Evolutionary conservation across 371 early-diverging fungal genomes (phyloP).

Genomic region (Chytridium lagenaria): DNA sequence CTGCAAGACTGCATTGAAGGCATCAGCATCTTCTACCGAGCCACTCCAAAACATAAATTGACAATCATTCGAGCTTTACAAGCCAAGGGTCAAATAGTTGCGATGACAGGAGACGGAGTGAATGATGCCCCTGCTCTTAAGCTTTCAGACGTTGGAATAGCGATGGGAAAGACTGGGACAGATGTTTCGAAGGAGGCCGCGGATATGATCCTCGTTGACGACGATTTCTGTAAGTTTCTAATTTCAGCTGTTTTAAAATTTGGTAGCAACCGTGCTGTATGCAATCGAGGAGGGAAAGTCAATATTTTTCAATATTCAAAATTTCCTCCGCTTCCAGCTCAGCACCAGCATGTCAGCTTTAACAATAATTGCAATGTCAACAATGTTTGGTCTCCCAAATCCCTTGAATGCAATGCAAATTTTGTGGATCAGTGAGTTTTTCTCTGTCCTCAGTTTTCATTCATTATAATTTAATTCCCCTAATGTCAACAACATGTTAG

Average conservation of each 20-base stretch:
- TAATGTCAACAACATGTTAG: too few relatives aligned
- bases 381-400: slow-evolving; percentile 83
- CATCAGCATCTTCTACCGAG: slow-evolving; percentile 57
- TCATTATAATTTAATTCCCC: neutral
- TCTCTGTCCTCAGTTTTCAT: neutral
- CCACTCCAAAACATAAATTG: slow-evolving; percentile 62
- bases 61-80: slow-evolving; percentile 61
- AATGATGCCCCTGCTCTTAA: slow-evolving; percentile 93
- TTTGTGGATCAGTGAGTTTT: slow-evolving; percentile 79
- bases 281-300: slow-evolving; percentile 94
- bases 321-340: slow-evolving; percentile 88
- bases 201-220: slow-evolving; percentile 90
- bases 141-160: slow-evolving; percentile 89
- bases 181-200: slow-evolving; percentile 93
- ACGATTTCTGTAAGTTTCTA: slow-evolving; percentile 68
- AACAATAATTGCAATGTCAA: slow-evolving; percentile 84
- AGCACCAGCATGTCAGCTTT: slow-evolving; percentile 86
- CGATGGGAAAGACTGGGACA: slow-evolving; percentile 89
- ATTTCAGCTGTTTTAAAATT: neutral
- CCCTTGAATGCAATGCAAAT: slow-evolving; percentile 98
- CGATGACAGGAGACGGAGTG: slow-evolving; percentile 74
- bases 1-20: slow-evolving; percentile 39
- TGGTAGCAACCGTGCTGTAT: slow-evolving; percentile 69
- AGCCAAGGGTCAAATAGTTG: slow-evolving; percentile 59
- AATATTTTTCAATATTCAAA: slow-evolving; percentile 92